phyloP scores from a whole-genome alignment of 768 basidiomycete species.

The Lentinula lateritia region DNA sequence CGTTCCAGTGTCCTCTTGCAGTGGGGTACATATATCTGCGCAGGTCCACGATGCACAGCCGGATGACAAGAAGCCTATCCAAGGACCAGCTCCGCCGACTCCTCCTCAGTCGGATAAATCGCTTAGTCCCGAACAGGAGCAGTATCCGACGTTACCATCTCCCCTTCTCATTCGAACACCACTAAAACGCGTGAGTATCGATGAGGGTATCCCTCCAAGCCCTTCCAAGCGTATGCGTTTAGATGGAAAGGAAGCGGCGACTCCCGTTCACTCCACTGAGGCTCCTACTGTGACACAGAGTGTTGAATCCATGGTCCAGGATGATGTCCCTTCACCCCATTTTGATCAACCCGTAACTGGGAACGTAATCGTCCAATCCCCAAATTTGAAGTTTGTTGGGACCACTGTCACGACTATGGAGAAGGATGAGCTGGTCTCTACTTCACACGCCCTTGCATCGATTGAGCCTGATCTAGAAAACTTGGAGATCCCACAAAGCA shows the following conservation, averaged over 20 bases:
- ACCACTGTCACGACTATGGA: neutral
- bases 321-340: neutral
- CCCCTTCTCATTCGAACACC: neutral
- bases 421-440: neutral
- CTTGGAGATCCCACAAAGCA: neutral
- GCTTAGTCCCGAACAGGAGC: constrained; percentile 3
- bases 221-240: neutral
- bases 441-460: neutral
- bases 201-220: neutral
- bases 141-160: neutral
- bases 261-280: neutral
- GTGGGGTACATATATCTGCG: neutral
- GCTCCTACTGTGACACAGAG: neutral
- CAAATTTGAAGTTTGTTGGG: too few species aligned
- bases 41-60: neutral
- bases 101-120: constrained; percentile 6
- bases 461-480: neutral
- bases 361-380: too few species aligned
- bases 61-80: neutral
- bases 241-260: neutral
- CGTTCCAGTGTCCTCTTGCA: neutral
- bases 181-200: neutral
- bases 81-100: constrained; percentile 1
- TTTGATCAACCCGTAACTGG: too few species aligned
- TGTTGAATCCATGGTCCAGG: neutral